Conservation (phyloP, 1,139 yeast species). For the Eremothecium gossypii region DNA sequence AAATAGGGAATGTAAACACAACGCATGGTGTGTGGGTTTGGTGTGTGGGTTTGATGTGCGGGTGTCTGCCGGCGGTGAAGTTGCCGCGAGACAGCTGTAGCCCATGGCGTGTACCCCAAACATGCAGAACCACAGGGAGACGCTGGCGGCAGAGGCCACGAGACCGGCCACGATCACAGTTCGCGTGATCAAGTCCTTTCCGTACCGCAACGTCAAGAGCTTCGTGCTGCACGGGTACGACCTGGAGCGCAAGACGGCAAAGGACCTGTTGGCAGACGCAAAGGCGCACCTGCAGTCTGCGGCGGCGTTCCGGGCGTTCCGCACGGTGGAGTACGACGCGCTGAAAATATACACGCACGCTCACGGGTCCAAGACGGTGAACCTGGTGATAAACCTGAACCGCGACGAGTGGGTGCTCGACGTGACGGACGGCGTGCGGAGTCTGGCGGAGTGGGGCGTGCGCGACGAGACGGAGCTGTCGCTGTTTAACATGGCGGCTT, state of each 20-base stretch:
- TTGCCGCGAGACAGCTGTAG: no score
- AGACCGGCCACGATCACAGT: constrained; percentile 60
- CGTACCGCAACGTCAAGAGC: constrained; percentile 83
- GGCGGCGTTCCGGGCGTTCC: constrained; percentile 71
- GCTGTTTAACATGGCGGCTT: constrained; percentile 58
- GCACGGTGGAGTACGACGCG: constrained; percentile 68
- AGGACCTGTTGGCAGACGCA: constrained; percentile 46
- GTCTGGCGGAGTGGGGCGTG: constrained; percentile 58
- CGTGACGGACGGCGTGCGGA: constrained; percentile 33
- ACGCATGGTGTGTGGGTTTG: no score
- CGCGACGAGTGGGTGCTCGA: constrained; percentile 62
- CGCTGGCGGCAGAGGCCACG: background rate
- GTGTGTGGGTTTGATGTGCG: no score
- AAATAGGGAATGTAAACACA: no score
- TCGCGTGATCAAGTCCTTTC: constrained; percentile 82
- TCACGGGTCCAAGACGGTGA: constrained; percentile 89
- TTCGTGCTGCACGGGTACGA: constrained; percentile 65
- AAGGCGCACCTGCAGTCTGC: constrained; percentile 46
- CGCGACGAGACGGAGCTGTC: constrained; percentile 91
- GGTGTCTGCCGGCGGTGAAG: no score
- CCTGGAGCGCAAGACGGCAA: constrained; percentile 59
- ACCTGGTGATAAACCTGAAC: constrained; percentile 81
- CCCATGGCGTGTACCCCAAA: no score
- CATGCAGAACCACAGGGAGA: no score
- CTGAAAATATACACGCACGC: constrained; percentile 88